Evolutionary conservation across 192 early-diverging fungal species (phyloP), one percentile per base, ranked within the genome.

Genomic region (Umbelopsis isabellina): DNA sequence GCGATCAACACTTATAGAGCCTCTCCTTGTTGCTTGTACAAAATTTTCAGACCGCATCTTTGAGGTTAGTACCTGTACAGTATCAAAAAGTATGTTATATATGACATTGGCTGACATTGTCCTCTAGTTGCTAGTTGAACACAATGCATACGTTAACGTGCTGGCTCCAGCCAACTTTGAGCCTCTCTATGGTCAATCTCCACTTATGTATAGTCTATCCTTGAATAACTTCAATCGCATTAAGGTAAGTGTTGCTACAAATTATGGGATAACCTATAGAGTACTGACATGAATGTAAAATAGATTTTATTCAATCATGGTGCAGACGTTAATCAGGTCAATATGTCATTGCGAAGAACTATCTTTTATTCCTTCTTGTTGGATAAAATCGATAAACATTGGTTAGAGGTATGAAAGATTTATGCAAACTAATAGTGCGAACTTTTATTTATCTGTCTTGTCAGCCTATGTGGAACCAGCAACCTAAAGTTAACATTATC

Each of bases 401-500:
- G 13, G 12, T 7, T 67, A 7, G 66, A 67, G n/a, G 55, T 61
- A 61, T 27, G 55, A 35, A 20, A 49, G 30, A 13, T 16, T 0
- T 2, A 35, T 0, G 1, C 0, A 2, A 5, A 13, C 0, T 12
- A 15, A 8, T 18, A 4, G 1, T 4, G 6, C 5, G 37, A 41
- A 4, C 6, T 5, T 41, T 41, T 41, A 41, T 41, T 41, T 41
- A 41, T 10, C 37, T 9, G 10, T 41, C 15, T 16, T 16, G 15
- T 8, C 21, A 73, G 50, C 49, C 73, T 1, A 72, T 82, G 41
- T 80, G 66, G 72, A 30, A 41, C 41, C 67, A 50, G 11, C 65
- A 46, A 1, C 77, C 80, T 15, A 65, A 83, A 41, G 68, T 85
- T n/a, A 80, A 79, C 22, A n/a, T 27, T 7, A 18, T 75, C 5